phyloP scores from a whole-genome alignment of 139 green algal species.

The Medakamo hakoo region DNA sequence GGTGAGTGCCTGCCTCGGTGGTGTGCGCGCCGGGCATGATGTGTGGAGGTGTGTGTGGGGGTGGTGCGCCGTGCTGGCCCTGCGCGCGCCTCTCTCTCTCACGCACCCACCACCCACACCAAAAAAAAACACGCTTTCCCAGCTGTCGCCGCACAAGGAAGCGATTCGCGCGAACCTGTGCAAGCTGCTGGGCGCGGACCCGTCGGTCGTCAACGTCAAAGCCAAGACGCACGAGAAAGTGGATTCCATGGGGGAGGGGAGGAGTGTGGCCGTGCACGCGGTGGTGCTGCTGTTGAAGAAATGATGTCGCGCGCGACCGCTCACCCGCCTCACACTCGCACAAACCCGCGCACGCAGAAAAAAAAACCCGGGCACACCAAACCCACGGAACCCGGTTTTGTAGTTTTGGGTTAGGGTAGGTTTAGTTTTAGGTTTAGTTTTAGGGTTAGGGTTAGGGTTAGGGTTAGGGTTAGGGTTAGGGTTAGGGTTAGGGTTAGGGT shows the following conservation, averaged over 20 bases:
- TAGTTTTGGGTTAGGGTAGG: neutral
- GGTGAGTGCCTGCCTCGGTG: no score
- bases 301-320: no score
- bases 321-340: no score
- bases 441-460: neutral
- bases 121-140: constrained; percentile 24
- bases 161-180: constrained; percentile 68
- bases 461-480: neutral
- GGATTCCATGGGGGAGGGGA: constrained; percentile 91
- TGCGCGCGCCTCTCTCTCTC: no score
- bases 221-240: constrained; percentile 99
- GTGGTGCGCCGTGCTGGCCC: no score
- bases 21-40: no score
- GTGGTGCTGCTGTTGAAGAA: constrained; percentile 66
- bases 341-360: no score
- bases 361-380: no score
- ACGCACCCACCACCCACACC: no score
- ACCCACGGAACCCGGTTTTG: no score
- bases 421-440: neutral
- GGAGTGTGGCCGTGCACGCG: constrained; percentile 84
- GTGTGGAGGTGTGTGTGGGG: no score
- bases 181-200: constrained; percentile 48
- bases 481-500: neutral
- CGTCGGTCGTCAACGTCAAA: constrained; percentile 68
- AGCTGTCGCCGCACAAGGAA: constrained; percentile 93